Evolutionary conservation across 2,329 filamentous ascomycete species (phyloP), one percentile per base, ranked within the genome.

Genomic region (Verticillium isaacii): DNA sequence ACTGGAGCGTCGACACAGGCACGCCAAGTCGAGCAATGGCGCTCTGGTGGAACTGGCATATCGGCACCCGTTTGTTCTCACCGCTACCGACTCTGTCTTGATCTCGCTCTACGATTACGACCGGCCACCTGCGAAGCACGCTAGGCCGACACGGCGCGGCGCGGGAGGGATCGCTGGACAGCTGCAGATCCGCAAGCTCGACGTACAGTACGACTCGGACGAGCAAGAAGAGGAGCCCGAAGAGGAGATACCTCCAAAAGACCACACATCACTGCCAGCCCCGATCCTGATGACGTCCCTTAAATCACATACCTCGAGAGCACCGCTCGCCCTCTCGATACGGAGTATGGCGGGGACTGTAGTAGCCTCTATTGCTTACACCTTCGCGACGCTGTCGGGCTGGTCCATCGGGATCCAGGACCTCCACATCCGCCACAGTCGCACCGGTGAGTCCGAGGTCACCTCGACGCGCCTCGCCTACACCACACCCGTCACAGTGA

Each of bases 361-460:
- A 19, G 84, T 92, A n/a, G 90, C 92, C 2, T 93, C 91, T 0
- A 90, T 97, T 63, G 93, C 92, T 1, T 97, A 96, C 72, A 91
- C 91, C 0, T 87, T 96, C 66, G 88, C 89, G 17, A 90, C 90
- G 2, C 81, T 89, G 3, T 87, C 87, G 54, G 93, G 93, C 32
- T 97, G 93, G 91, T 93, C 90, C 8, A 84, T 97, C 17, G 93
- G 93, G 2, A 85, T 98, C n/a, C 94, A 98, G 73, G 94, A 97
- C 73, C 79, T 97, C 54, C 87, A 89, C 62, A 82, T 96, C 54
- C 75, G 70, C 1, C 69, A 68, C 12, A 12, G 45, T 32, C 34
- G 62, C 56, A 37, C 55, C 59, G 15, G 60, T 62, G 19, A 71
- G 12, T 50, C 77, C 0, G 73, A 76, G 14, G 71, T 80, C 25